A percentile compares a stretch with the other conserved stretches of the same genome.
These are phyloP conservation scores for Bipolaris gigantea DNA, from an alignment of 2,329 filamentous ascomycete genomes.

Conservation along the genomic window DNA sequence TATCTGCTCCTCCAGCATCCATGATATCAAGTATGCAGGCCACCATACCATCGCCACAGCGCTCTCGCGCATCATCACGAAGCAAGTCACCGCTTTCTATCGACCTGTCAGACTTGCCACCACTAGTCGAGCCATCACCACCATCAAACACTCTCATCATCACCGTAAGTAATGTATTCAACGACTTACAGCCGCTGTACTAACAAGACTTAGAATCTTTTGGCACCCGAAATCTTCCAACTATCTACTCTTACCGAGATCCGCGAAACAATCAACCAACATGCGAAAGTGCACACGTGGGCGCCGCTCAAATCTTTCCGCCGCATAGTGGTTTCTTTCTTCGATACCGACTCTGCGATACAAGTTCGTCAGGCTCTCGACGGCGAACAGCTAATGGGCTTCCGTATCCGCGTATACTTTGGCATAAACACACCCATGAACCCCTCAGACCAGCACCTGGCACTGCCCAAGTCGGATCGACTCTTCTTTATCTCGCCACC, in stretches of 20 bases:
- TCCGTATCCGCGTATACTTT: constrained; percentile 48
- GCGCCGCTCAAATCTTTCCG: constrained; percentile 80
- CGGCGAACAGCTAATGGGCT: constrained; percentile 71
- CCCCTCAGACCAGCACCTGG: constrained; percentile 44
- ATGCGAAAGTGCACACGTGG: constrained; percentile 76
- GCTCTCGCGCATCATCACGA: constrained; percentile 41
- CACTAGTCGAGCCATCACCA: constrained; percentile 69
- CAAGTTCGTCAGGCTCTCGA: constrained; percentile 73
- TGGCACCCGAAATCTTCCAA: constrained; percentile 72
- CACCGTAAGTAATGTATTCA: constrained; percentile 52
- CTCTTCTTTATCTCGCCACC: constrained; percentile 69
- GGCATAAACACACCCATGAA: constrained; percentile 45
- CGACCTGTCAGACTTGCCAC: constrained; percentile 72
- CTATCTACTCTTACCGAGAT: constrained; percentile 74
- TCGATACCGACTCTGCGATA: constrained; percentile 68
- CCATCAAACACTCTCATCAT: constrained; percentile 84
- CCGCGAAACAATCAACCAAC: constrained; percentile 67
- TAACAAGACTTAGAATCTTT: constrained; percentile 59
- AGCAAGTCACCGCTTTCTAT: constrained; percentile 62
- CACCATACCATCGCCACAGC: constrained; percentile 36
- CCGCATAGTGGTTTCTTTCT: constrained; percentile 79
- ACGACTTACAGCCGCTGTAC: not conserved
- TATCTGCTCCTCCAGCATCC: constrained; percentile 13
- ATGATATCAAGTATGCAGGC: constrained; percentile 36
- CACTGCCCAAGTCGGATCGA: constrained; percentile 59